phyloP scores from a whole-genome alignment of 345 rosid species.

The Camelina sativa region DNA sequence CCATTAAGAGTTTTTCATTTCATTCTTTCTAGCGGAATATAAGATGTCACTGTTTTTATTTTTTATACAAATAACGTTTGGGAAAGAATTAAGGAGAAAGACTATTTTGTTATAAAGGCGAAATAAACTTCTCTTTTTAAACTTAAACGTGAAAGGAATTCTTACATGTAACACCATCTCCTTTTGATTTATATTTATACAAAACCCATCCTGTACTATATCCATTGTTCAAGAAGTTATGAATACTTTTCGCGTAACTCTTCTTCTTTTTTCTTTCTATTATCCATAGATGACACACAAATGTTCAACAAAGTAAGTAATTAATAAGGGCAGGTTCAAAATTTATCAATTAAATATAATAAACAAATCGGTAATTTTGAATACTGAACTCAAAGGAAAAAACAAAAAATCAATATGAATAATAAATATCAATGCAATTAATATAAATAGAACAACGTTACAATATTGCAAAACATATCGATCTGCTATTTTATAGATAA shows the following conservation, averaged over 20 bases:
- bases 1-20: too few relatives aligned
- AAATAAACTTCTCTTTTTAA: neutral
- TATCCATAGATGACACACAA: too few relatives aligned
- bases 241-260: neutral
- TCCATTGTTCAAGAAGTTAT: neutral
- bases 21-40: conserved; percentile 3
- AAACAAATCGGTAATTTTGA: too few relatives aligned
- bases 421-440: too few relatives aligned
- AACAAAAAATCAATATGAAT: too few relatives aligned
- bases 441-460: too few relatives aligned
- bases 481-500: too few relatives aligned
- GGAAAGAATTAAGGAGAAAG: neutral
- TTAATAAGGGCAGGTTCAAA: too few relatives aligned
- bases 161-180: conserved; percentile 39
- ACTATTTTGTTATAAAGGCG: conserved; percentile 10
- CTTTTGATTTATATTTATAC: conserved; percentile 18
- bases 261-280: neutral
- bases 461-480: too few relatives aligned
- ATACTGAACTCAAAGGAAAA: too few relatives aligned
- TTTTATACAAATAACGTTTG: conserved; percentile 25
- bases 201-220: neutral
- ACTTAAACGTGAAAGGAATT: conserved; percentile 37
- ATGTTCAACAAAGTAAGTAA: too few relatives aligned
- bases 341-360: too few relatives aligned
- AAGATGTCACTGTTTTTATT: conserved; percentile 25